Evolutionary conservation across 345 rosid genomes (phyloP).

Genomic region (Citrus australasica): DNA sequence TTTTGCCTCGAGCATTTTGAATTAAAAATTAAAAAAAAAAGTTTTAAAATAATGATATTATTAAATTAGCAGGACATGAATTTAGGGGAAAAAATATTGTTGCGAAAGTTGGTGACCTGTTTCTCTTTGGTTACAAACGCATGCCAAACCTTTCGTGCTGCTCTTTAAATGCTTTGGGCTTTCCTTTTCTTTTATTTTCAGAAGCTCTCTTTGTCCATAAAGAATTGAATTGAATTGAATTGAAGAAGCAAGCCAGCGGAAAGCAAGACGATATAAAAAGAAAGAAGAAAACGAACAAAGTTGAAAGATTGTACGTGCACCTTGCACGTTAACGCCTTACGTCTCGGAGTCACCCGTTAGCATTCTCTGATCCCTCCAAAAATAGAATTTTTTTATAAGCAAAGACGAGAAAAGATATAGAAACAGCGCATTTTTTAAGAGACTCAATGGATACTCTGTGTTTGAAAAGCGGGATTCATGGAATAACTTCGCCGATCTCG

Average conservation of each 20-base stretch:
- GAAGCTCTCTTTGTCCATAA: not conserved
- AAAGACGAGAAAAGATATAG: not conserved
- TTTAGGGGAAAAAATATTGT: not conserved
- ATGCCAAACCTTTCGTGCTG: constrained; percentile 4
- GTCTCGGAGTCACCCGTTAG: constrained; percentile 4
- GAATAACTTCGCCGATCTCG: constrained; percentile 50
- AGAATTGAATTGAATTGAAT: too few species aligned
- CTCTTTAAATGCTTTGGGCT: not conserved
- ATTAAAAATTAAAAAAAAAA: too few species aligned
- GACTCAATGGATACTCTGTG: constrained; percentile 45
- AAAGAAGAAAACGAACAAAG: constrained; percentile 17
- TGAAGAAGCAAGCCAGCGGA: not conserved
- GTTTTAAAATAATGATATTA: not conserved
- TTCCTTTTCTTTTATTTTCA: not conserved
- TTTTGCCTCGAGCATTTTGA: not conserved
- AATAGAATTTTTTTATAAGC: too few species aligned
- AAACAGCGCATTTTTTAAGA: not conserved
- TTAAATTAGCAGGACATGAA: not conserved
- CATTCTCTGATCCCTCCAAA: not conserved
- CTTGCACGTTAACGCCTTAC: constrained; percentile 38
- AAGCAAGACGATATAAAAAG: not conserved
- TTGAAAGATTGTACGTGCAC: constrained; percentile 39
- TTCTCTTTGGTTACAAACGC: constrained; percentile 15
- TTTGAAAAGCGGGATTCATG: constrained; percentile 53
- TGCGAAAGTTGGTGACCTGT: constrained; percentile 10